Percentiles rank a stretch among this genome's conserved stretches.
Conservation (phyloP, 169 alveolate species). For the Theileria annulata region DNA sequence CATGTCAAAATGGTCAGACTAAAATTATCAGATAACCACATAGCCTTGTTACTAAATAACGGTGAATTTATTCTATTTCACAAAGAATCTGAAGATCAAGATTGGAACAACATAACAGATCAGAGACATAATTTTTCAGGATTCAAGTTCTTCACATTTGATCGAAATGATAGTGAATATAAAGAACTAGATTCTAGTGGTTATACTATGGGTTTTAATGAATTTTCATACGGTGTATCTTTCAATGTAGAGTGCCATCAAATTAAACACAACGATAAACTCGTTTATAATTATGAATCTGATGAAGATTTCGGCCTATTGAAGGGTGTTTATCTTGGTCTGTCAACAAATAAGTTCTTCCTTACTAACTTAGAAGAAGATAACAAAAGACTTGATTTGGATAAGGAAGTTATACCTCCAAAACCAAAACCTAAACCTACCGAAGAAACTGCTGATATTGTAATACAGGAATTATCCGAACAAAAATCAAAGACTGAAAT, state of each 20-base stretch:
- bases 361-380: background rate
- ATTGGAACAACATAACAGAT: background rate
- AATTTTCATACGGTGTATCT: background rate
- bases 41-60: background rate
- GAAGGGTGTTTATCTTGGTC: background rate
- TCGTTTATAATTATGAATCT: background rate
- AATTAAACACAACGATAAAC: background rate
- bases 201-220: background rate
- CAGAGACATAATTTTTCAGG: background rate
- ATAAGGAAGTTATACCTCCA: background rate
- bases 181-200: background rate
- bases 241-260: background rate
- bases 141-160: background rate
- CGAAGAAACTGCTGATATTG: background rate
- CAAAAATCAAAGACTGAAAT: background rate
- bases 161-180: background rate
- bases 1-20: background rate
- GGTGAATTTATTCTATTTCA: background rate
- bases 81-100: background rate
- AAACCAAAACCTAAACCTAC: background rate
- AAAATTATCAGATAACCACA: background rate
- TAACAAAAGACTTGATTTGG: background rate
- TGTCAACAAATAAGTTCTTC: background rate
- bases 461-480: background rate
- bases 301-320: background rate